Evolutionary conservation across 2,329 filamentous ascomycete genomes (phyloP), one percentile per base, ranked within the genome.

Genomic region (Verticillium klebahnii): DNA sequence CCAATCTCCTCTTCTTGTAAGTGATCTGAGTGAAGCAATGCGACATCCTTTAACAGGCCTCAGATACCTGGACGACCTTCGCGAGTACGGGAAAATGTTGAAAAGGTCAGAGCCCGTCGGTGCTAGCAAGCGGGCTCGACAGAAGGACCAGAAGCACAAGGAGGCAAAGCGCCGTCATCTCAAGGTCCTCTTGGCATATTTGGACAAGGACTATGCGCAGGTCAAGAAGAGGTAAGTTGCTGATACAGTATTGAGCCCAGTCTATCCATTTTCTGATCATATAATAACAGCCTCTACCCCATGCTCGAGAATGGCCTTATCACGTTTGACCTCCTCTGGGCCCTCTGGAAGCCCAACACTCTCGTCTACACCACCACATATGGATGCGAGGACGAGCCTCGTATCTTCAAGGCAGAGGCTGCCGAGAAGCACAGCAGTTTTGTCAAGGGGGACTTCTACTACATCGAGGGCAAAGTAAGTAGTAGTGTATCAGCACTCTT

Each of bases 301-400:
- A 86, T 97, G 76, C 80, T 96, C 2, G 85, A 92, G 65, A 90
- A 89, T 36, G 91, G 92, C 9, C 87, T 92, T 55, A 96, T 96
- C 71, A 96, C 92, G 0, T 97, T 93, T 68, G 92, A 97, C 62
- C 82, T 96, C 2, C 79, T 96, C 1, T 96, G 93, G 93, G 92
- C 92, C 0, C 77, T 97, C 3, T 96, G 90, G 83, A 96, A 95
- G 70, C 93, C 93, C 0, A 91, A 92, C 68, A 92, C 91, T 0
- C 84, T 96, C 23, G 89, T 87, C 1, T 94, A 89, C 71, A 86
- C 89, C 0, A 85, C 86, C 0, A 94, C 91, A 0, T 96, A 96
- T 65, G 90, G 90, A 3, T 87, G 86, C 39, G 77, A 82, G 15
- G 90, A 94, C 45, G 88, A 95, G 68, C 90, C 92, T 2, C 85